phyloP scores from a whole-genome alignment of 192 early-diverging fungal genomes.

The Backusella mclennaniae region DNA sequence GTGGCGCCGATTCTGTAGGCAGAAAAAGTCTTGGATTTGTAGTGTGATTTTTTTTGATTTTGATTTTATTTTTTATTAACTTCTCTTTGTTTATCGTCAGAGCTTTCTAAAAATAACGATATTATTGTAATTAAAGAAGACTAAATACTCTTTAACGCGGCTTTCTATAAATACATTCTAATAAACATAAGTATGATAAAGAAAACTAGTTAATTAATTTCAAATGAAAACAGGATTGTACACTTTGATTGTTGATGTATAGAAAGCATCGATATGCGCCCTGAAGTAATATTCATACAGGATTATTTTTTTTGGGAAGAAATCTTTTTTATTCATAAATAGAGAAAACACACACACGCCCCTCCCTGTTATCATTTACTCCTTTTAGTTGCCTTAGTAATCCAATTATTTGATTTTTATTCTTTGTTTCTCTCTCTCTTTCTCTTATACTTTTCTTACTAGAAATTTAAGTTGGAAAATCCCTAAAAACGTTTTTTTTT shows the following conservation, averaged over 20 bases:
- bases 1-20: not conserved
- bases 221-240: not conserved
- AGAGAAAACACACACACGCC: not conserved
- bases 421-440: not conserved
- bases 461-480: not conserved
- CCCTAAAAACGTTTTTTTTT: not conserved
- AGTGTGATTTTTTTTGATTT: not conserved
- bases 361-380: not conserved
- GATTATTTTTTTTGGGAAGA: not conserved
- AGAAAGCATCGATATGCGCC: not conserved
- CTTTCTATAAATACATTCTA: not conserved
- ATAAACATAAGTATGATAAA: not conserved
- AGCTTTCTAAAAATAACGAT: not conserved
- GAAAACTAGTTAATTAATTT: not conserved
- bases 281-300: not conserved
- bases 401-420: not conserved
- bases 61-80: too few species aligned
- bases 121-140: not conserved
- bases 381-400: slow-evolving; percentile 5
- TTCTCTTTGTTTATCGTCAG: not conserved
- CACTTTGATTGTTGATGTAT: not conserved
- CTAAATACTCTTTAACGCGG: not conserved
- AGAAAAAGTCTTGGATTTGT: not conserved
- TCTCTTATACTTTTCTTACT: not conserved
- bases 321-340: not conserved